Evolutionary conservation across 495 filamentous ascomycete species (phyloP).

Genomic region (Talaromyces adpressus): DNA sequence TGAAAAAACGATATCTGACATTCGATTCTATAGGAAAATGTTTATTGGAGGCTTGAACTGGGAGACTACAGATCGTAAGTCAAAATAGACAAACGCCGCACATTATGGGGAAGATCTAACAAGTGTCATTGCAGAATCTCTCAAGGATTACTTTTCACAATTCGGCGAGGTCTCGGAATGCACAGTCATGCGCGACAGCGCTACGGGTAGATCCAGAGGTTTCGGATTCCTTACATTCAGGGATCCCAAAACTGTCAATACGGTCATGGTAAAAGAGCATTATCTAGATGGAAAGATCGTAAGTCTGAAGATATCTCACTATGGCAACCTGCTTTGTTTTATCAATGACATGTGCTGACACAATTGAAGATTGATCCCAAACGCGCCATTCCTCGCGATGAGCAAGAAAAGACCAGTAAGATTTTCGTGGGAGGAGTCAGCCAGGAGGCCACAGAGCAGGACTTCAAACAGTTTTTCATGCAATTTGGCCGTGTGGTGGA

Average conservation of each 20-base stretch:
- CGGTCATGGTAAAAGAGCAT: slow-evolving; percentile 99
- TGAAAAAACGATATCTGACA: background rate
- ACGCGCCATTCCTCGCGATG: slow-evolving; percentile 92
- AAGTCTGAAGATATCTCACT: slow-evolving; percentile 26
- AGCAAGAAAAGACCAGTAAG: slow-evolving; percentile 95
- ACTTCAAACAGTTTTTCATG: slow-evolving; percentile 94
- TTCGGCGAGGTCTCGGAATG: slow-evolving; percentile 97
- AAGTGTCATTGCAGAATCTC: slow-evolving; percentile 60
- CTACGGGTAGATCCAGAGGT: slow-evolving; percentile 85
- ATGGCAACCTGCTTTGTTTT: background rate
- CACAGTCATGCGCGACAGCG: slow-evolving; percentile 95
- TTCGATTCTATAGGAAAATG: slow-evolving; percentile 71
- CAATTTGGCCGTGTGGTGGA: slow-evolving; percentile 95
- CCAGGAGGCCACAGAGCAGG: slow-evolving; percentile 90
- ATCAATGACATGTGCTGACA: slow-evolving; percentile 16
- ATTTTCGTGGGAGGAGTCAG: slow-evolving; percentile 98
- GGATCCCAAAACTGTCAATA: slow-evolving; percentile 94
- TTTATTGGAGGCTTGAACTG: slow-evolving; percentile 98
- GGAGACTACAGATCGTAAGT: slow-evolving; percentile 96
- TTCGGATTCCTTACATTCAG: slow-evolving; percentile 98
- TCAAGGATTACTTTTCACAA: slow-evolving; percentile 97
- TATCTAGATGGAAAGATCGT: slow-evolving; percentile 98
- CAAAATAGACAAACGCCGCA: background rate
- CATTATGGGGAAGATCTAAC: background rate
- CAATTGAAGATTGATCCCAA: slow-evolving; percentile 84